Evolutionary conservation across 2,329 filamentous ascomycete species (phyloP).

Genomic region (Hymenoscyphus fructigenus): DNA sequence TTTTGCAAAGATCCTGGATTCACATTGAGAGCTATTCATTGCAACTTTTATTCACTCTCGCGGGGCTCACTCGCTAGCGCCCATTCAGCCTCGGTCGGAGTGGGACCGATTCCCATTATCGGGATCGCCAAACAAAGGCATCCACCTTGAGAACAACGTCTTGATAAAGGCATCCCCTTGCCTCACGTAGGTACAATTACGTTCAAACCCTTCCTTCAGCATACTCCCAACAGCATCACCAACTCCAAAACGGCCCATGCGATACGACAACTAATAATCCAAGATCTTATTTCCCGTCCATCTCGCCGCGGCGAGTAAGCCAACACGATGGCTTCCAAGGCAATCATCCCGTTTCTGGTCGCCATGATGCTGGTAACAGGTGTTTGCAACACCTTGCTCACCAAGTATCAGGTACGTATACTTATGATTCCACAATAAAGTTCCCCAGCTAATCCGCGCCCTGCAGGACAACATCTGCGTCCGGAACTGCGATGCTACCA

Average conservation of each 20-base stretch:
- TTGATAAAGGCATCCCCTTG: background rate
- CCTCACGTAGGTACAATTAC: background rate
- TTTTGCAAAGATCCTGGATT: too few relatives aligned
- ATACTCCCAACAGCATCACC: background rate
- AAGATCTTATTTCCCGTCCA: background rate
- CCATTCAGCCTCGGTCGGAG: slow-evolving; percentile 10
- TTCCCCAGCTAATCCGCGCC: slow-evolving; percentile 10
- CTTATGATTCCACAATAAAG: background rate
- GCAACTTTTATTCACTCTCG: background rate
- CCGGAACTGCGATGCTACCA: slow-evolving; percentile 73
- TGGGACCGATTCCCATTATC: background rate
- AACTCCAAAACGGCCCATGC: background rate
- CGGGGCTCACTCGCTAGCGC: slow-evolving; percentile 6
- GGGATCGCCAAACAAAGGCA: slow-evolving; percentile 2
- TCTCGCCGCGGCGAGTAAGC: slow-evolving; percentile 9
- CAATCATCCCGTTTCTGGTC: slow-evolving; percentile 79
- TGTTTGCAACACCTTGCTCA: slow-evolving; percentile 94
- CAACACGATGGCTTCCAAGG: slow-evolving; percentile 64
- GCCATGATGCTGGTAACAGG: slow-evolving; percentile 96
- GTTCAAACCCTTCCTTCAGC: background rate
- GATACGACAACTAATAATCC: background rate
- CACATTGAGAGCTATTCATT: too few relatives aligned
- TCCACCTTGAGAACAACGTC: background rate
- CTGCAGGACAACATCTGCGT: slow-evolving; percentile 95
- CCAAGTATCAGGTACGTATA: slow-evolving; percentile 81